Evolutionary conservation across 176 grass and related monocot species (phyloP).

Genomic region (Aegilops bicornis): DNA sequence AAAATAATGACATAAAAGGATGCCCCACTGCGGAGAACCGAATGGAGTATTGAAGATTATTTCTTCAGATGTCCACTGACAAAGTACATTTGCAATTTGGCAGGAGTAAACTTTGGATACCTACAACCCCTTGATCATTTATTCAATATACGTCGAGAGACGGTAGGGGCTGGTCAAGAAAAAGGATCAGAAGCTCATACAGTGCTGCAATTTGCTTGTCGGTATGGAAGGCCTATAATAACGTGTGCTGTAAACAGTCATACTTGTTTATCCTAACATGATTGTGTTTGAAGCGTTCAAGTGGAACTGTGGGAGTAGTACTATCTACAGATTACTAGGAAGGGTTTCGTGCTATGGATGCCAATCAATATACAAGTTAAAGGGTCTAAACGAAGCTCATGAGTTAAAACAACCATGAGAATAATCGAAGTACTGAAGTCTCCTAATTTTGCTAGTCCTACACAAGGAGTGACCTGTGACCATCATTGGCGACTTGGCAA

Average conservation of each 20-base stretch:
- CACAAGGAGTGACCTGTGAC: neutral
- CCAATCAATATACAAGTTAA: neutral
- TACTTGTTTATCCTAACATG: neutral
- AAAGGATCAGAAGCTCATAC: neutral
- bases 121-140: neutral
- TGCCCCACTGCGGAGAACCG: neutral
- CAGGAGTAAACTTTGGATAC: neutral
- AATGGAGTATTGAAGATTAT: neutral
- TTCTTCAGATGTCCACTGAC: slow-evolving; percentile 16
- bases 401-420: neutral
- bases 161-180: neutral
- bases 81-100: neutral
- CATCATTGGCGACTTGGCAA: neutral
- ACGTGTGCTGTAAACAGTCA: neutral
- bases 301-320: neutral
- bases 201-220: slow-evolving; percentile 9
- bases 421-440: neutral
- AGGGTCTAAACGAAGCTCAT: slow-evolving; percentile 1
- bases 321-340: neutral
- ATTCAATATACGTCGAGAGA: neutral
- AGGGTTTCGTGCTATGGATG: neutral
- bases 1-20: neutral
- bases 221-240: neutral
- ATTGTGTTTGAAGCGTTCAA: neutral
- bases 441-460: neutral